These are phyloP conservation scores for Xylaria nigripes DNA, from an alignment of 495 filamentous ascomycete genomes.

Conservation along the genomic window DNA sequence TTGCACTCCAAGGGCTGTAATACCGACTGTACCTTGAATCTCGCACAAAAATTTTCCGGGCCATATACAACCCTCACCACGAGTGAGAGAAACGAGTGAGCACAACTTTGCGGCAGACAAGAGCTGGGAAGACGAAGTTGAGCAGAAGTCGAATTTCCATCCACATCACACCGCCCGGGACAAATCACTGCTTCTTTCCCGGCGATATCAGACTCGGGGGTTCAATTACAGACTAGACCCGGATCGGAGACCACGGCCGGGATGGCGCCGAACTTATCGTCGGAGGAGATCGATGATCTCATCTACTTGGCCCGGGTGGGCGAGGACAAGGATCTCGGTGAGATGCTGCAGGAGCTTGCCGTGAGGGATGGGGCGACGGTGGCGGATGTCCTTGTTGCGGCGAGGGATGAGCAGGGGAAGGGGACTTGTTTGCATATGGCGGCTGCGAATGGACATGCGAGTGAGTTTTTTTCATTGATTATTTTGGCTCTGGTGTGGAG, in stretches of 20 bases:
- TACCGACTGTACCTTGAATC: neutral
- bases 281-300: constrained; percentile 80
- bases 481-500: too few species aligned
- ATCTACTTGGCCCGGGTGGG: constrained; percentile 73
- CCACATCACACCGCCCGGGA: neutral
- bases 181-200: neutral
- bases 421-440: constrained; percentile 83
- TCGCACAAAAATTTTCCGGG: constrained; percentile 14
- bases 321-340: constrained; percentile 61
- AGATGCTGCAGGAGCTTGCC: constrained; percentile 49
- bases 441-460: constrained; percentile 75
- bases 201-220: neutral
- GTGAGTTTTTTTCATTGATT: constrained; percentile 41
- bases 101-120: neutral
- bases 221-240: neutral
- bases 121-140: neutral
- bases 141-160: neutral
- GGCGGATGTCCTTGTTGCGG: constrained; percentile 52
- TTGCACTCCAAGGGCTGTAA: neutral
- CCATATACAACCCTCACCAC: neutral
- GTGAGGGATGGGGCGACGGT: constrained; percentile 44
- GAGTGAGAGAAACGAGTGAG: neutral
- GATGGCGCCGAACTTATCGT: constrained; percentile 48
- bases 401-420: constrained; percentile 55
- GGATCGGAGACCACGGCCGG: neutral